Evolutionary conservation across 257 asterid species (phyloP), one percentile per base, ranked within the genome.

Genomic region (Solanum piurae): DNA sequence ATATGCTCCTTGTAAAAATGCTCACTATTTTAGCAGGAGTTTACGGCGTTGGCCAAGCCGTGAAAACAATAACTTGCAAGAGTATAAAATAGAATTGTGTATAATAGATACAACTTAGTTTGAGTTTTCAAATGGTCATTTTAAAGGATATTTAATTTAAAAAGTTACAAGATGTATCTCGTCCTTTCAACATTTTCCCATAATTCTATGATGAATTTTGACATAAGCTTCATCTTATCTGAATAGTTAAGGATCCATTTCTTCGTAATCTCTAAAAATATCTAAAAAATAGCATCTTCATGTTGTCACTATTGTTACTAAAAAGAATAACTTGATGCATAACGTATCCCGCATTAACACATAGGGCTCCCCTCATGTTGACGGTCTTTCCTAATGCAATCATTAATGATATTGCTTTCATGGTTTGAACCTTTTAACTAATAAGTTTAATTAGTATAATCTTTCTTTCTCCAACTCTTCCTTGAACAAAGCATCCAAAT

Each of bases 351-450:
- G 9, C 9, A 12, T 64, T 64, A n/a, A 0, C 16, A n/a, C 29
- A 6, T 23, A 62, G 71, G 14, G 1, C 7, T 0, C 29, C 29
- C 2, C 14, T n/a, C 0, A 64, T 12, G 31, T 2, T n/a, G 3
- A 64, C 2, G 2, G 12, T 2, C 1, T 64, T 4, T 2, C 8
- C 10, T 12, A 12, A 27, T 12, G 0, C 0, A 66, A 68, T 0
- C 9, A 64, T 64, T 25, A 68, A 7, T 68, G 6, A 60, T 4
- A 60, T 4, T 60, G 2, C 0, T 60, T 60, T 21, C 13, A 9
- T 5, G 7, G 3, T 0, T 68, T 1, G 20, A 25, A 11, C 3
- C 1, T 37, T 37, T 37, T 29, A 29, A 29, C 31, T 29, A 29
- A 29, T 29, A 29, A 29, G 31, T 29, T 29, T 29, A 29, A 29